Base-by-base conservation (phyloP, 192 early-diverging fungal species). In the Backusella mclennaniae region DNA sequence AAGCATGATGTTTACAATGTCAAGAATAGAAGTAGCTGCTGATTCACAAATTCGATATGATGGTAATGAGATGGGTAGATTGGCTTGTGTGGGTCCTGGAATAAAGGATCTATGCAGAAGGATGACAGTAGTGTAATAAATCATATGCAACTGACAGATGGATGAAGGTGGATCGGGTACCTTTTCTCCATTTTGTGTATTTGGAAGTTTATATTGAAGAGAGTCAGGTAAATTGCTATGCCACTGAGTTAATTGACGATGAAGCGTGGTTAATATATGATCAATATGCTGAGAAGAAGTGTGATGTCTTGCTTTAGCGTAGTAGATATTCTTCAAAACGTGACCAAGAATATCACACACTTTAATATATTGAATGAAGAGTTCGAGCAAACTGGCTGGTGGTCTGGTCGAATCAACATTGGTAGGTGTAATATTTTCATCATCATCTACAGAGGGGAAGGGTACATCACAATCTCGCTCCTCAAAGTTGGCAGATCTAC, bases 101-200 rank as follows among this genome's bases (percentile, higher is more conserved):
- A 83, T 85, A 73, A 87, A 90, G 0, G 89, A 85, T n/a, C 87
- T 82, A 72, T 90, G 89, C 23, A 90, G 52, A 33, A 90, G 68
- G 71, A 87, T 90, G 38, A 90, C 71, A 11, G 76, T 74, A 0
- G 85, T 82, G 35, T 88, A 84, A 79, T 88, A 90, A 33, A 86
- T 73, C 66, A 87, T 80, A 38, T 90, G 89, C 11, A 80, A 21
- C 41, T 83, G 82, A 44, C 71, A 71, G 7, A 83, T 53, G 21
- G 78, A 26, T 5, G 71, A 46, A 35, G 82, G 66, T 1, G 78
- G 75, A 44, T 75, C 77, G 7, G 77, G 74, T 2, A 33, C 73
- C 23, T 23, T 71, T 73, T 83, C 67, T 8, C 78, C 75, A 35
- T 53, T 42, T 42, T 75, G 56, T 9, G 75, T 77, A 67, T 74